phyloP scores from a whole-genome alignment of 148 eudicot genomes.

The Beta vulgaris region DNA sequence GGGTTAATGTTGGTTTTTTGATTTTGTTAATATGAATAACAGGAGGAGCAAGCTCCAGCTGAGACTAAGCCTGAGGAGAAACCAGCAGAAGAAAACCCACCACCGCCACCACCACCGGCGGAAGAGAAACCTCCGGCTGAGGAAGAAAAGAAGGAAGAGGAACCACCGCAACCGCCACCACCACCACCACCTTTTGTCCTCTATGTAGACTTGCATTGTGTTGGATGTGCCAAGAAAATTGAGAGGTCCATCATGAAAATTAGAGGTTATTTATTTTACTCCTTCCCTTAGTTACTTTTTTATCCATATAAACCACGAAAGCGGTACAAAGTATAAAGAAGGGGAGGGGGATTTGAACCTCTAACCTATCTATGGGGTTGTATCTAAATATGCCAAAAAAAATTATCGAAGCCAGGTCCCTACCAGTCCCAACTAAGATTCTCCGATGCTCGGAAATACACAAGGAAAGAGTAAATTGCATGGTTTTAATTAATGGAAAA shows the following conservation, averaged over 20 bases:
- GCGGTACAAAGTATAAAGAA: no score
- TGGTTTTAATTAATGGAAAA: no score
- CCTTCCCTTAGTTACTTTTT: background rate
- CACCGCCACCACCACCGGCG: conserved; percentile 22
- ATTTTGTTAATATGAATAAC: background rate
- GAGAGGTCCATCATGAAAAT: conserved; percentile 66
- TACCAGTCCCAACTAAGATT: no score
- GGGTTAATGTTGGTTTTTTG: conserved; percentile 9
- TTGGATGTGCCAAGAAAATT: conserved; percentile 95
- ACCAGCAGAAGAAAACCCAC: conserved; percentile 29
- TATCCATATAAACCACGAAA: background rate
- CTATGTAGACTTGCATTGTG: conserved; percentile 84
- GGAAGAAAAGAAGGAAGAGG: conserved; percentile 44
- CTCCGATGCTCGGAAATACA: no score
- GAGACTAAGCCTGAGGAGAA: conserved; percentile 48
- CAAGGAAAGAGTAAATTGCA: no score
- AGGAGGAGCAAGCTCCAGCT: conserved; percentile 46
- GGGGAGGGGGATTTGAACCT: no score
- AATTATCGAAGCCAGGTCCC: no score
- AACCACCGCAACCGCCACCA: conserved; percentile 56
- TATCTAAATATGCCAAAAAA: no score
- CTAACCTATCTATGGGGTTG: no score
- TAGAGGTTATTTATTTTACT: conserved; percentile 43
- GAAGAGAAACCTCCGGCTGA: conserved; percentile 34
- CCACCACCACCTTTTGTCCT: conserved; percentile 69